Conservation (phyloP, 2,329 filamentous ascomycete genomes). For the Stachybotrys elegans region DNA sequence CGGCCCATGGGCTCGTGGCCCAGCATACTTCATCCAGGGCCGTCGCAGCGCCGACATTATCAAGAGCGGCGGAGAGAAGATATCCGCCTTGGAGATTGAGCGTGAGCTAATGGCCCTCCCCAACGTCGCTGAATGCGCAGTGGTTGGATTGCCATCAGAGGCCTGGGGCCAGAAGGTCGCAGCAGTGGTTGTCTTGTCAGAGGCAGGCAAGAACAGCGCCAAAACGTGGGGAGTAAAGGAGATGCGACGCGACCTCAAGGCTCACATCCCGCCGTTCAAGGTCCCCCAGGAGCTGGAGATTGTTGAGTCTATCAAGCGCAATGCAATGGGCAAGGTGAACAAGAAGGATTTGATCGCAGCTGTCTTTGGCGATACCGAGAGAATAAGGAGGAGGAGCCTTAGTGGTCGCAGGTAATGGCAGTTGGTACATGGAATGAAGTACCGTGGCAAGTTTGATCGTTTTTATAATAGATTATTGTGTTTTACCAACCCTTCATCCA, state of each 20-base stretch:
- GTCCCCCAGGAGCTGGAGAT: constrained; percentile 85
- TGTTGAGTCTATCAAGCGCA: constrained; percentile 75
- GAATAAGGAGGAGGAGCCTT: too few species aligned
- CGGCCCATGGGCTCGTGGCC: constrained; percentile 56
- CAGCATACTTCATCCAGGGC: constrained; percentile 86
- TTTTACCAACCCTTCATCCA: too few species aligned
- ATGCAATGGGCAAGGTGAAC: constrained; percentile 95
- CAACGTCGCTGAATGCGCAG: constrained; percentile 76
- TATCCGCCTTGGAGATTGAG: constrained; percentile 89
- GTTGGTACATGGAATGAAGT: too few species aligned
- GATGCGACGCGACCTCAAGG: constrained; percentile 78
- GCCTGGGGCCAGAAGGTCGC: constrained; percentile 96
- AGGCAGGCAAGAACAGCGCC: constrained; percentile 42
- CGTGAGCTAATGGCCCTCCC: constrained; percentile 81
- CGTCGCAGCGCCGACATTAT: constrained; percentile 91
- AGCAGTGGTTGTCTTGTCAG: constrained; percentile 73
- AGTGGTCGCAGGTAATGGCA: too few species aligned
- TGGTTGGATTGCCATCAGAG: constrained; percentile 79
- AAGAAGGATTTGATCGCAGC: constrained; percentile 60
- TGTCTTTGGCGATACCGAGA: constrained; percentile 59
- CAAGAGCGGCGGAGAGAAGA: constrained; percentile 92
- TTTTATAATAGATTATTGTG: too few species aligned
- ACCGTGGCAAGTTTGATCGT: too few species aligned
- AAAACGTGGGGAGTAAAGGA: constrained; percentile 70
- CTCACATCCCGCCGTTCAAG: constrained; percentile 77